Percentiles rank a stretch among this genome's conserved stretches.
These are phyloP conservation scores for Periconia sp. DNA, from an alignment of 2,329 filamentous ascomycete species.

Conservation along the genomic window DNA sequence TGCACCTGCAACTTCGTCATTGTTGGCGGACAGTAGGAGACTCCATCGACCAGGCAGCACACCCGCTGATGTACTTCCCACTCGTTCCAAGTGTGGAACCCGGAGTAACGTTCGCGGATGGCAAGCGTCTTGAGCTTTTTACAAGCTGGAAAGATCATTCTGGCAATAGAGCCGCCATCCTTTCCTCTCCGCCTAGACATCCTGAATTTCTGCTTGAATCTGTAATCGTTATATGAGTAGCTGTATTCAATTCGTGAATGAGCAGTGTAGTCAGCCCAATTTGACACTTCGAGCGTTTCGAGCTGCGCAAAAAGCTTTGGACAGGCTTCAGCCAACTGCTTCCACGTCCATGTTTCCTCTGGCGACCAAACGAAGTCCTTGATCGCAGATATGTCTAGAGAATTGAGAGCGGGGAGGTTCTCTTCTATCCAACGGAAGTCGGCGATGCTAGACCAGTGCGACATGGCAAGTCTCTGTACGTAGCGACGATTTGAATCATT, in stretches of 20 bases:
- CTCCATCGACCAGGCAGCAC: slow-evolving; percentile 42
- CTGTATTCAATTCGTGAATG: slow-evolving; percentile 45
- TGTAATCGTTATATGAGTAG: slow-evolving; percentile 45
- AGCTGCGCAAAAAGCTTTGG: slow-evolving; percentile 37
- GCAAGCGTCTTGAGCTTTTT: slow-evolving; percentile 37
- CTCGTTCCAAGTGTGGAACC: slow-evolving; percentile 45
- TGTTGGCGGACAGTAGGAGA: slow-evolving; percentile 37
- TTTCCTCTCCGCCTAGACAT: slow-evolving; percentile 40
- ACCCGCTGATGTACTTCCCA: slow-evolving; percentile 47
- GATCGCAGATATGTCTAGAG: slow-evolving; percentile 43
- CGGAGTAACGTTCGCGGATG: slow-evolving; percentile 41
- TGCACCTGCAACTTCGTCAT: slow-evolving; percentile 41
- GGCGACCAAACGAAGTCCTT: slow-evolving; percentile 47
- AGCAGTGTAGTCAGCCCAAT: slow-evolving; percentile 45
- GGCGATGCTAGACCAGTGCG: slow-evolving; percentile 42
- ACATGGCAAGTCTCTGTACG: slow-evolving; percentile 44
- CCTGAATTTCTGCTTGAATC: slow-evolving; percentile 43
- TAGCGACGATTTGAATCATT: slow-evolving; percentile 36
- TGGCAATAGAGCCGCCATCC: slow-evolving; percentile 42
- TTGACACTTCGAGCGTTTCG: slow-evolving; percentile 42
- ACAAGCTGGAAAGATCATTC: slow-evolving; percentile 40
- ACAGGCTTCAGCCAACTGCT: slow-evolving; percentile 37
- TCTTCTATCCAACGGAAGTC: slow-evolving; percentile 46
- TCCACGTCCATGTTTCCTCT: slow-evolving; percentile 46
- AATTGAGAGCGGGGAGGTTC: slow-evolving; percentile 40